Conservation (phyloP, 2,329 filamentous ascomycete species). For the Amauroascus niger region DNA sequence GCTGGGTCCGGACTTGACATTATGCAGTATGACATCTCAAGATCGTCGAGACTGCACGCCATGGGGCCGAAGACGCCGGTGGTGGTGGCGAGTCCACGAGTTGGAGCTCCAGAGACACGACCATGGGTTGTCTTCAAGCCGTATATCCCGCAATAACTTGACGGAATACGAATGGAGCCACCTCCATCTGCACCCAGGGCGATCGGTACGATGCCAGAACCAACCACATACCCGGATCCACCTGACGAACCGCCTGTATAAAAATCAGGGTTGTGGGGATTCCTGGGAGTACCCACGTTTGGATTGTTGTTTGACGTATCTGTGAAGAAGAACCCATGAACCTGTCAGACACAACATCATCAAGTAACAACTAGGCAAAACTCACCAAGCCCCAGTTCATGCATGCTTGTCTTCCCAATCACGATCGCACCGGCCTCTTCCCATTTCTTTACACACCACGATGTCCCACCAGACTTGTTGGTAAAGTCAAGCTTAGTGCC, state of each 20-base stretch:
- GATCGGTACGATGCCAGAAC: conserved; percentile 60
- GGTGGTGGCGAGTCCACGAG: conserved; percentile 49
- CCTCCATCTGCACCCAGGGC: conserved; percentile 66
- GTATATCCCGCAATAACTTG: conserved; percentile 67
- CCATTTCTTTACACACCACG: conserved; percentile 62
- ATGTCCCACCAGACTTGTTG: conserved; percentile 44
- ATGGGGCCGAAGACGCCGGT: conserved; percentile 65
- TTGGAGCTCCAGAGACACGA: conserved; percentile 53
- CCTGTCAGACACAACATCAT: neutral
- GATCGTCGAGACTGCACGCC: conserved; percentile 63
- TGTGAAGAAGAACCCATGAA: conserved; percentile 14
- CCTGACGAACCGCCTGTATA: conserved; percentile 76
- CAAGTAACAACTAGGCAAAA: conserved; percentile 8
- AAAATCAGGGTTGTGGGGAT: conserved; percentile 66
- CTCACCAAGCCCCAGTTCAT: conserved; percentile 62
- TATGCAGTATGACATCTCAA: conserved; percentile 70
- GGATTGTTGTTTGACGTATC: conserved; percentile 80
- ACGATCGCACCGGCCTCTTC: conserved; percentile 65
- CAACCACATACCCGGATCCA: conserved; percentile 61
- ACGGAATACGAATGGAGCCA: conserved; percentile 64
- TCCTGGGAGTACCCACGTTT: conserved; percentile 61
- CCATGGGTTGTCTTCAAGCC: conserved; percentile 72
- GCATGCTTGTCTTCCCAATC: conserved; percentile 69
- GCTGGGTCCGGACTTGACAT: conserved; percentile 64
- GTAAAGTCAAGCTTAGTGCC: conserved; percentile 55